Percentiles rank a stretch among this genome's conserved stretches.
Conservation (phyloP, 2,329 filamentous ascomycete species). For the Curvularia sp. region DNA sequence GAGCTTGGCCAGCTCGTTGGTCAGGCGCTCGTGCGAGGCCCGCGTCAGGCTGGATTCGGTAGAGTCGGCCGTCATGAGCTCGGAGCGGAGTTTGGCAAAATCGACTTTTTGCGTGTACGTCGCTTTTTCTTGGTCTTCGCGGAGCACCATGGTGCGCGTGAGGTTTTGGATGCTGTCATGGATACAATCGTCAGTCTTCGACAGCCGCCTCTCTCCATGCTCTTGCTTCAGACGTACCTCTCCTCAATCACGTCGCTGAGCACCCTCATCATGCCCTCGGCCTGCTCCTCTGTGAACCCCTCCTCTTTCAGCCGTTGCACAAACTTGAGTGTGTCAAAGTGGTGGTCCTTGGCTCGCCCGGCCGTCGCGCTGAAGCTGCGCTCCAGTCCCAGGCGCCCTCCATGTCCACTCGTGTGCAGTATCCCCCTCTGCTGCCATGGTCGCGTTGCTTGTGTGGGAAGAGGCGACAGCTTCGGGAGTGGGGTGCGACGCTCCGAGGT, state of each 20-base stretch:
- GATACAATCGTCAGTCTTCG: not conserved
- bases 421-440: slow-evolving; percentile 14
- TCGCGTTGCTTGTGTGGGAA: slow-evolving; percentile 15
- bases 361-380: slow-evolving; percentile 72
- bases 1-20: slow-evolving; percentile 93
- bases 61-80: slow-evolving; percentile 89
- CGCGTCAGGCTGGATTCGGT: slow-evolving; percentile 89
- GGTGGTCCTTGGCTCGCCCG: slow-evolving; percentile 74
- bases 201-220: not conserved
- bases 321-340: slow-evolving; percentile 98
- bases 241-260: slow-evolving; percentile 97
- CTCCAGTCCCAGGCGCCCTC: slow-evolving; percentile 14
- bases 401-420: slow-evolving; percentile 13
- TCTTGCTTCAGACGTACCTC: slow-evolving; percentile 61
- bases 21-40: slow-evolving; percentile 87
- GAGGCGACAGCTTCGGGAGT: slow-evolving; percentile 14
- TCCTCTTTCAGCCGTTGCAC: slow-evolving; percentile 88
- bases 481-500: slow-evolving; percentile 25
- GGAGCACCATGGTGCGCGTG: slow-evolving; percentile 95
- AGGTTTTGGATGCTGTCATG: slow-evolving; percentile 88
- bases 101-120: slow-evolving; percentile 89
- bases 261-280: slow-evolving; percentile 98
- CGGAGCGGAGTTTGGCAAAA: slow-evolving; percentile 94
- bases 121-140: slow-evolving; percentile 86
- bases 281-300: slow-evolving; percentile 94